A percentile compares a stretch with the other conserved stretches of the same genome.
These are phyloP conservation scores for Rhodosporidiobolus odoratus DNA, from an alignment of 768 basidiomycete genomes.

Conservation along the genomic window DNA sequence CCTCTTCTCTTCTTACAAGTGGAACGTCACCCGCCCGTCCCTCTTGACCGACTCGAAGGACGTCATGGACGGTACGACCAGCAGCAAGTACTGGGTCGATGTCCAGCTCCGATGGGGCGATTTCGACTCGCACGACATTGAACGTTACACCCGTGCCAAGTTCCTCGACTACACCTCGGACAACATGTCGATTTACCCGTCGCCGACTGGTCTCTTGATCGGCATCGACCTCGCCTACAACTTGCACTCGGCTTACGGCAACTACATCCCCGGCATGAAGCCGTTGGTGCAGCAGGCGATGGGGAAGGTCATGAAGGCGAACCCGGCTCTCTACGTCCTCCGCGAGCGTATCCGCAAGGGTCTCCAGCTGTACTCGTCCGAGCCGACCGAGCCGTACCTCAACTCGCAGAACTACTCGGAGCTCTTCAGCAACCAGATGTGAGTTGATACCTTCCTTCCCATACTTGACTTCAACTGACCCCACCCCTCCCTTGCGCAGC, in stretches of 20 bases:
- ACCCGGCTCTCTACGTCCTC: slow-evolving; percentile 92
- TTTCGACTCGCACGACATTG: slow-evolving; percentile 98
- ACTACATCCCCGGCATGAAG: slow-evolving; percentile 99
- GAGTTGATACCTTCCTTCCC: slow-evolving; percentile 57
- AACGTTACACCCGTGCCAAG: slow-evolving; percentile 96
- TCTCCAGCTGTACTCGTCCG: slow-evolving; percentile 94
- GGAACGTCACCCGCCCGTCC: slow-evolving; percentile 95
- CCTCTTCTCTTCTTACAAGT: slow-evolving; percentile 78
- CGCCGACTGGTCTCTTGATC: slow-evolving; percentile 97
- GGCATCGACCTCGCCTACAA: slow-evolving; percentile 99
- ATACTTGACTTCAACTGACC: background rate
- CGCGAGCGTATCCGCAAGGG: slow-evolving; percentile 99
- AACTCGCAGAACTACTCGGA: slow-evolving; percentile 71
- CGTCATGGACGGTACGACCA: slow-evolving; percentile 92
- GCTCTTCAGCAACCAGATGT: slow-evolving; percentile 75
- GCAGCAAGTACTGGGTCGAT: slow-evolving; percentile 85
- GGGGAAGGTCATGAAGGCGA: slow-evolving; percentile 99
- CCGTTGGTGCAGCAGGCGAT: slow-evolving; percentile 97
- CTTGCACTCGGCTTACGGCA: slow-evolving; percentile 95
- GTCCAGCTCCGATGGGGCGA: slow-evolving; percentile 89
- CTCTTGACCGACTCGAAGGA: slow-evolving; percentile 95
- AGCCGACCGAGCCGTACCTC: slow-evolving; percentile 97
- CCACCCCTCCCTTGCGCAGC: slow-evolving; percentile 8
- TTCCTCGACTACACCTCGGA: slow-evolving; percentile 79
- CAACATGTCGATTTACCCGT: slow-evolving; percentile 77